Conservation (phyloP, 2,329 filamentous ascomycete genomes). For the Phyllosticta ampelicida region DNA sequence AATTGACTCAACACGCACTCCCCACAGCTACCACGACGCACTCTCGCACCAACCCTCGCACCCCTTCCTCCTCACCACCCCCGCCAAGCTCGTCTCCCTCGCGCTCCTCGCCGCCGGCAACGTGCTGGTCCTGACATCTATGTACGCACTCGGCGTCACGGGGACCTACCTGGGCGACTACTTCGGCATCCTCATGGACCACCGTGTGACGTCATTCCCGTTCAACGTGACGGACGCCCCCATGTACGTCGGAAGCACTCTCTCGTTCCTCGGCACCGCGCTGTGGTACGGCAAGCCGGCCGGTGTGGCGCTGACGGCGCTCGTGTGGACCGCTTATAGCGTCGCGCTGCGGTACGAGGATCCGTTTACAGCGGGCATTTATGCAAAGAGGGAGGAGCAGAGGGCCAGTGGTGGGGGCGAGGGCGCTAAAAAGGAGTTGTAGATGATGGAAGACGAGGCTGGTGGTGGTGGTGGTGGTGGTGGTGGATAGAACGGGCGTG, state of each 20-base stretch:
- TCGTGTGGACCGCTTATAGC: slow-evolving; percentile 69
- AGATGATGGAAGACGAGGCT: not conserved
- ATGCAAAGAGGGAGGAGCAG: slow-evolving; percentile 65
- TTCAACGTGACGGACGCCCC: slow-evolving; percentile 86
- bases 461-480: not conserved
- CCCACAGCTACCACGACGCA: slow-evolving; percentile 69
- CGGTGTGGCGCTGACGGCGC: slow-evolving; percentile 62
- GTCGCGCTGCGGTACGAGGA: slow-evolving; percentile 81
- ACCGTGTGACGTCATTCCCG: slow-evolving; percentile 87
- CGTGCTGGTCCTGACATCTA: slow-evolving; percentile 74
- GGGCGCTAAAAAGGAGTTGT: slow-evolving; percentile 26
- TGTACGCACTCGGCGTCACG: slow-evolving; percentile 85
- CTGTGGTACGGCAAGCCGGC: slow-evolving; percentile 80
- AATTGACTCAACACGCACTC: not conserved
- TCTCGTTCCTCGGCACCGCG: slow-evolving; percentile 84
- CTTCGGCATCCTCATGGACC: slow-evolving; percentile 95
- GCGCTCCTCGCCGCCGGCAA: slow-evolving; percentile 67
- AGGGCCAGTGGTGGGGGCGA: slow-evolving; percentile 14
- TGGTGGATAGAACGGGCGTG: not conserved
- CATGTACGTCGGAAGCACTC: slow-evolving; percentile 92
- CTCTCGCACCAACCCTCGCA: slow-evolving; percentile 66
- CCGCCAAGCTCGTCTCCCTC: slow-evolving; percentile 54
- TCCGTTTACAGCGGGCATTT: slow-evolving; percentile 88
- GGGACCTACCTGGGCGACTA: slow-evolving; percentile 97
- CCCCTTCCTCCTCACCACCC: slow-evolving; percentile 54